Evolutionary conservation across 2,329 filamentous ascomycete species (phyloP), one percentile per base, ranked within the genome.

Genomic region (Alternaria hordeiaustralica): DNA sequence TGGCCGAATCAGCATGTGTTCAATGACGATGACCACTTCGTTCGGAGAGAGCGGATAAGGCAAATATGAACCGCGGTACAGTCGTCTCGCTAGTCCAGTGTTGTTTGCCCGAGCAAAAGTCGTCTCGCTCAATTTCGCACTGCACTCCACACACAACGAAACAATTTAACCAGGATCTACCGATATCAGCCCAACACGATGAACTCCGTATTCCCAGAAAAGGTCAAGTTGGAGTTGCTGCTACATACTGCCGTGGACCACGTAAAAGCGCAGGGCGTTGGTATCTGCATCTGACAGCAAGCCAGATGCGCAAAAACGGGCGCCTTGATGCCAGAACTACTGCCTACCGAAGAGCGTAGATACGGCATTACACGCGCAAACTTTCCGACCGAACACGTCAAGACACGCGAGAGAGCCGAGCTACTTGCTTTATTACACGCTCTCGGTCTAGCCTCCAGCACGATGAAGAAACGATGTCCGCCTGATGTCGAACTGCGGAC

Each of bases 331-430:
- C 20, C 44, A 46, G 6, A 1, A 13, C 4, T 46, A 21, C 44
- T 25, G 12, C 44, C 44, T 23, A 46, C 44, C 7, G 44, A 46
- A 46, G 44, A 46, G 44, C 44, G 44, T 23, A 46, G 20, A 46
- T 46, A 46, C 44, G 20, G 44, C 8, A 46, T 23, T 46, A 46
- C 7, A 10, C 44, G 21, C 20, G 44, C 44, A 46, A 23, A 46
- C 4, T 46, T n/a, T n/a, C 7, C 44, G 20, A 46, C 21, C 44
- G 21, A 46, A 25, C 25, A 46, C 13, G 44, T 46, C 6, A 46
- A 46, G 44, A 46, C 44, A 46, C 44, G 44, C 20, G 44, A 46
- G 15, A 46, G 44, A 46, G 44, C 44, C 15, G 44, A 46, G 13
- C 20, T 46, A 20, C 44, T 23, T 46, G 20, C 44, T 15, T 9